Percentiles rank a stretch among this genome's conserved stretches.
Evolutionary conservation across 495 filamentous ascomycete species (phyloP).

Genomic region (Penicillium tannophilum): DNA sequence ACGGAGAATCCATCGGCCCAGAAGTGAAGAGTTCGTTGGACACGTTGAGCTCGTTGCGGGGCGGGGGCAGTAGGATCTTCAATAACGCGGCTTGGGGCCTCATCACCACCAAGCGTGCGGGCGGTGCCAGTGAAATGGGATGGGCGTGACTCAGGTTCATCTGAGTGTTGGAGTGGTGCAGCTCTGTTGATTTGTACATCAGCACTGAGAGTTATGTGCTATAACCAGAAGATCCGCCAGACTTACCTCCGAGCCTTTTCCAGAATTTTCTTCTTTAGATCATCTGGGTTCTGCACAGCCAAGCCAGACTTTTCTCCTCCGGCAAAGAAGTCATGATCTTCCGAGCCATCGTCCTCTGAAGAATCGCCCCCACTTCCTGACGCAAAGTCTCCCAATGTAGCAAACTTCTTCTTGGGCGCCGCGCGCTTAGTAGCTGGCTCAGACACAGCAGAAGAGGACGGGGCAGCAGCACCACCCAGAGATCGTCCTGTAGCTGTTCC

Average conservation of each 20-base stretch:
- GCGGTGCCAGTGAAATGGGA: conserved; percentile 78
- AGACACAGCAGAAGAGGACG: conserved; percentile 37
- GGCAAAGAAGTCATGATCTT: conserved; percentile 82
- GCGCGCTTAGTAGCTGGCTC: conserved; percentile 32
- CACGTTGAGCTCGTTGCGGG: conserved; percentile 49
- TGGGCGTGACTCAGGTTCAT: conserved; percentile 53
- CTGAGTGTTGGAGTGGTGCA: conserved; percentile 56
- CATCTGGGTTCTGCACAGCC: conserved; percentile 88
- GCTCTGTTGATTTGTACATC: conserved; percentile 41
- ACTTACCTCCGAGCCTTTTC: conserved; percentile 77
- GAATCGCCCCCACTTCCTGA: conserved; percentile 56
- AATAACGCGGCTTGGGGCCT: conserved; percentile 72
- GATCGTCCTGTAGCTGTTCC: conserved; percentile 29
- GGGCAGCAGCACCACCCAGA: conserved; percentile 33
- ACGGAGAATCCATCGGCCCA: conserved; percentile 95
- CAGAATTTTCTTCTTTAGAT: conserved; percentile 74
- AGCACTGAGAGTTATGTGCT: conserved; percentile 2
- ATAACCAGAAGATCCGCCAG: background rate
- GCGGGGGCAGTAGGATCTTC: conserved; percentile 58
- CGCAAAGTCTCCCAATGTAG: conserved; percentile 55
- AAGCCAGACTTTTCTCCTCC: conserved; percentile 96
- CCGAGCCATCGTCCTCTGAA: conserved; percentile 62
- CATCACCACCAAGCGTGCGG: conserved; percentile 88
- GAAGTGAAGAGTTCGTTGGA: conserved; percentile 76
- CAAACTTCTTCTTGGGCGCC: conserved; percentile 54